Evolutionary conservation across 768 basidiomycete species (phyloP), one percentile per base, ranked within the genome.

Genomic region (Tylopilus intermedius): DNA sequence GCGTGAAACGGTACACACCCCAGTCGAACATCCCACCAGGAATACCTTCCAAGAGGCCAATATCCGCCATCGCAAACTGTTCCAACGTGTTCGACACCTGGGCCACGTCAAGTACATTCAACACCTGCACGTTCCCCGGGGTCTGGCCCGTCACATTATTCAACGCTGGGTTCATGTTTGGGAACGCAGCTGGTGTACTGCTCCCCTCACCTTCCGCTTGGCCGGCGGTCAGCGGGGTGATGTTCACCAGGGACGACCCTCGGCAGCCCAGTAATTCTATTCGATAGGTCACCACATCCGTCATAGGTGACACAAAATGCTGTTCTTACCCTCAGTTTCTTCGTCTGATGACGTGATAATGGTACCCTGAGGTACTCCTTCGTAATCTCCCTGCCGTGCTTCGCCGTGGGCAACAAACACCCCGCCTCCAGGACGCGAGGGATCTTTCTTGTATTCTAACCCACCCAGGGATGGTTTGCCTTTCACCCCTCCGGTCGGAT

Each of bases 21-120:
- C 88, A 92, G 67, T 91, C 88, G 69, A 90, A 92, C 88, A 92
- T 90, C 18, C 80, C 78, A 4, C 83, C 84, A 40, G 90, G 90
- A 48, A 92, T 81, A 1, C 88, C 88, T 55, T 90, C 87, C 66
- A 92, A 71, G 50, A 87, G 79, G 15, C 80, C 84, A 54, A 71
- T 79, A 64, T 89, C 86, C 18, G 80, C 79, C 73, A 82, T 74
- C 30, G 83, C 81, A 61, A 81, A 78, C 51, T 86, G 83, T 49
- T 83, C 80, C 57, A 88, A 67, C 21, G 76, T 75, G 53, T 74
- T 76, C 14, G 72, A 74, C 39, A 78, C 74, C 58, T 79, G 79
- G 22, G 79, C 76, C 3, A 74, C 79, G 60, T 89, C 88, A 22
- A 90, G 72, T 22, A 83, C 73, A 62, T 90, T 90, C 79, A 90